Base-by-base conservation (phyloP, 2,329 filamentous ascomycete species). In the Immersiporthe knoxdaviesiana region DNA sequence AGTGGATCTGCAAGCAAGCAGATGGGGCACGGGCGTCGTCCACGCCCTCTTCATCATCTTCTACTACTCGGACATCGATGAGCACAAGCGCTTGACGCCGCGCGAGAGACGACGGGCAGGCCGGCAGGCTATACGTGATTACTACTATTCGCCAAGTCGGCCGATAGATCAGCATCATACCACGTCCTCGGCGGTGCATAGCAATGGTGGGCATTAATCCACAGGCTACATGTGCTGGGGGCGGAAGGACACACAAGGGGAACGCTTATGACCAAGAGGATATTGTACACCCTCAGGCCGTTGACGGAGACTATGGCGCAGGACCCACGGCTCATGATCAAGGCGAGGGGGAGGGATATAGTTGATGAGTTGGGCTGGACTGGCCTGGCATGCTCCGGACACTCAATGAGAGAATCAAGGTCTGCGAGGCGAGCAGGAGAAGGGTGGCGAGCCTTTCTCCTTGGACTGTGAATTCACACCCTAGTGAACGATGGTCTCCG, bases 21-120 rank as follows among this genome's bases (percentile, higher is more conserved):
- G 52, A 14, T 56, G 52, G 52, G 52, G 52, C 14, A 30, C 21
- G 12, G 52, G 18, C 18, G 12, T 50, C 39, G 35, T 66, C 44
- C 63, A 66, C 32, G 67, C 67, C 21, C 7, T 69, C 12, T 58
- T 41, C 14, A 63, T 69, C 21, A 35, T 69, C 2, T 18, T 50
- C 47, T 59, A 63, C 30, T 69, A 56, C 24, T 56, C 58, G 58
- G 58, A 27, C 32, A 56, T 37, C 47, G 50, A 63, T 21, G 37
- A 50, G 12, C 14, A 56, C 32, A 16, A 56, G 52, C 63, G 18
- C 21, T n/a, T 63, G n/a, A 30, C 58, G 14, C 35, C 44, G 47
- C 35, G 39, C 18, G 63, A 69, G 32, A 58, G 58, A 16, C 66
- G n/a, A 16, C 16, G 24, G 14, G 32, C 18, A 4, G 7, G 27